Base-by-base conservation (phyloP, 176 grass and related monocot species). In the Zoysia japonica region DNA sequence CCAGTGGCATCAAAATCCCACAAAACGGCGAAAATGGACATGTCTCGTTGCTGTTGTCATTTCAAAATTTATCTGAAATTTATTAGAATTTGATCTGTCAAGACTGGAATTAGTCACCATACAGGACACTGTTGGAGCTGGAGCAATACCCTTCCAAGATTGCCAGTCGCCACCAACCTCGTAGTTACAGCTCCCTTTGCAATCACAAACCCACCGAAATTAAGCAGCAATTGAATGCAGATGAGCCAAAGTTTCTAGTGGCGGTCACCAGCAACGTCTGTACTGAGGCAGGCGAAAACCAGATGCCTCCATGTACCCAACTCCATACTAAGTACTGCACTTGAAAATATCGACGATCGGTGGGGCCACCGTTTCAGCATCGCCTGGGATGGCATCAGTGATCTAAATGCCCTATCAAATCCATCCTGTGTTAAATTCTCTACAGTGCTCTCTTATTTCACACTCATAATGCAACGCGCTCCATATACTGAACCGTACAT, bases 121-220 rank as follows among this genome's bases (percentile, higher is more conserved):
- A 9, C 55, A 38, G 54, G 4, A 46, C 2, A 60, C 41, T 60
- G 6, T 28, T 47, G 41, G 53, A 36, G 51, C 38, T 53, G 16
- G 28, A 38, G 9, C 64, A 68, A 44, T 68, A n/a, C 28, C 28
- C 28, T 28, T 28, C 28, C 49, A 77, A 2, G 48, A 68, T 8
- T 54, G 48, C 65, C 57, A 47, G 39, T 8, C 61, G 53, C 36
- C 60, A 80, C 70, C 83, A 73, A 74, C 69, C 61, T 67, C 51
- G 74, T 73, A 59, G 49, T 59, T n/a, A 20, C 17, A 72, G 13
- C 35, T 84, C 54, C 35, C 45, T 66, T 78, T 40, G 61, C 68
- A 74, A 61, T 83, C 74, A 67, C 72, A 57, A 78, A 84, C 86
- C 81, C 68, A 84, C 86, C 76, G 15, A 84, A 88, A 88, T 80